phyloP scores from a whole-genome alignment of 441 rosid genomes.

The Eruca vesicaria region DNA sequence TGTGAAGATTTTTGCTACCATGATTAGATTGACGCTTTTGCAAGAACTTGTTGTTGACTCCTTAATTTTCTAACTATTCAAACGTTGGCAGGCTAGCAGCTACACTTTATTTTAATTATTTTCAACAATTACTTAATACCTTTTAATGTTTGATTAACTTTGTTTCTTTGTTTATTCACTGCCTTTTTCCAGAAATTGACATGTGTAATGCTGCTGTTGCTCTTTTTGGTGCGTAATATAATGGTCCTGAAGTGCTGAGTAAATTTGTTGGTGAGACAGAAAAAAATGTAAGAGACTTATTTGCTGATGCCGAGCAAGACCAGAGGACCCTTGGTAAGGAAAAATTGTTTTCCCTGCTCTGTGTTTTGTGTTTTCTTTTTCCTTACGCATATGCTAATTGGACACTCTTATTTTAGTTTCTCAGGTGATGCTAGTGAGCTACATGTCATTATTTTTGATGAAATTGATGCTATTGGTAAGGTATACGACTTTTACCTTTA shows the following conservation, averaged over 20 bases:
- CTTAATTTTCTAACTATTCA: background rate
- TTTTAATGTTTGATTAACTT: background rate
- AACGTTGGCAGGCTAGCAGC: background rate
- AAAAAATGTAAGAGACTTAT: slow-evolving; percentile 94
- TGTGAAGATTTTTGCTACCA: too few relatives aligned
- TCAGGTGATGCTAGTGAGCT: slow-evolving; percentile 95
- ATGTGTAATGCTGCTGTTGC: slow-evolving; percentile 14
- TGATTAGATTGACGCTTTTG: too few relatives aligned
- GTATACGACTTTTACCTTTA: slow-evolving; percentile 21
- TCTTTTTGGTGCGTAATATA: slow-evolving; percentile 37
- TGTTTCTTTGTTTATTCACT: slow-evolving; percentile 8
- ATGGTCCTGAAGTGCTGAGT: slow-evolving; percentile 98
- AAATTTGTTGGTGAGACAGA: slow-evolving; percentile 99
- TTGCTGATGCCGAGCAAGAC: slow-evolving; percentile 98
- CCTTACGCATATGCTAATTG: slow-evolving; percentile 10
- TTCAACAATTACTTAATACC: background rate
- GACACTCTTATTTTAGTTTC: slow-evolving; percentile 22
- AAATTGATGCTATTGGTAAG: slow-evolving; percentile 78
- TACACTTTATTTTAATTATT: background rate
- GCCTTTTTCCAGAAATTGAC: slow-evolving; percentile 6
- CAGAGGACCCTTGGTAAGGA: slow-evolving; percentile 72
- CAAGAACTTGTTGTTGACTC: background rate
- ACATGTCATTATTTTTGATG: slow-evolving; percentile 97
- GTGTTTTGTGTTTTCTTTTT: slow-evolving; percentile 10
- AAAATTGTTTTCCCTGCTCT: slow-evolving; percentile 3